Conservation (phyloP, 1,284 basidiomycete genomes). For the Ganoderma lingzhi region DNA sequence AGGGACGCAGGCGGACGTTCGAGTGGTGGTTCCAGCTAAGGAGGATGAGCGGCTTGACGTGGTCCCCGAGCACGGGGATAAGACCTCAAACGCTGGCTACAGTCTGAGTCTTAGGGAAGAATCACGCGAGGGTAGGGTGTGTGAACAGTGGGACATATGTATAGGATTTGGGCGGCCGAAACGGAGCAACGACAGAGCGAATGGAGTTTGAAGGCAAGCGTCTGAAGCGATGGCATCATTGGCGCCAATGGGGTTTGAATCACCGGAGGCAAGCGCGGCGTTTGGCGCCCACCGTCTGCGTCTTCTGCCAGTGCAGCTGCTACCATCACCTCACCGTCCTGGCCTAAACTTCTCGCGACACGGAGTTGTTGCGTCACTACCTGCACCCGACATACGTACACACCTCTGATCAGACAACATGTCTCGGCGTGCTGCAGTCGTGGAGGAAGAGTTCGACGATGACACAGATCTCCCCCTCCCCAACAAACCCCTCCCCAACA, state of each 20-base stretch:
- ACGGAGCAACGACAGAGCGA: neutral
- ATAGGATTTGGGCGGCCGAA: neutral
- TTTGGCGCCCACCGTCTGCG: neutral
- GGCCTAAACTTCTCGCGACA: neutral
- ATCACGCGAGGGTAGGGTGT: neutral
- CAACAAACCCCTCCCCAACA: constrained; percentile 67
- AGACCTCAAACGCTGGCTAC: neutral
- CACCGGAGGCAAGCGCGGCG: neutral
- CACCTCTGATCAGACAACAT: constrained; percentile 46
- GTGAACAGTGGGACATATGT: neutral
- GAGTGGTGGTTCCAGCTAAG: neutral
- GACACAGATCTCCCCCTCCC: constrained; percentile 86
- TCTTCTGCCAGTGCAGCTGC: neutral
- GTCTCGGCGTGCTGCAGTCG: constrained; percentile 69
- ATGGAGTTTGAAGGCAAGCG: neutral
- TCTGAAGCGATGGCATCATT: neutral
- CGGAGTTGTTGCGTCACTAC: neutral
- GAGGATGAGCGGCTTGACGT: neutral
- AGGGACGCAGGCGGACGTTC: neutral
- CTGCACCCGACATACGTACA: neutral
- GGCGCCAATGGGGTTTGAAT: neutral
- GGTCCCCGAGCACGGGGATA: neutral
- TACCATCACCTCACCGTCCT: neutral
- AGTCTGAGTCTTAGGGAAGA: neutral
- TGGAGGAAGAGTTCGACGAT: constrained; percentile 87